Evolutionary conservation across 2,329 filamentous ascomycete genomes (phyloP), one percentile per base, ranked within the genome.

Genomic region (Neospermospora avenae): DNA sequence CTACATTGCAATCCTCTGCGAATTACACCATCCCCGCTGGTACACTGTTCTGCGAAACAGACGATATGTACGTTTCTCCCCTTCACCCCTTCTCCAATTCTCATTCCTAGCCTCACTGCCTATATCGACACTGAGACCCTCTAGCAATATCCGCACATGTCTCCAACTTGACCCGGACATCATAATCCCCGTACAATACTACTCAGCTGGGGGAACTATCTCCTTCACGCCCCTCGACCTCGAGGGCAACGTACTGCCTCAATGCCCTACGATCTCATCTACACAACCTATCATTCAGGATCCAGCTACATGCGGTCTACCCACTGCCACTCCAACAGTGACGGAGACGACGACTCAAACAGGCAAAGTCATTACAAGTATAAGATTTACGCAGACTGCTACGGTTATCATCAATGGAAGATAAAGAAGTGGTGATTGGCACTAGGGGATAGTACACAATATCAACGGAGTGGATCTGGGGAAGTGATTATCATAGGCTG

Each of bases 101-200:
- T 16, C 22, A 25, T 18, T 8, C 14, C 35, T 4, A 39, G 16
- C 10, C n/a, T 10, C 28, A 31, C 28, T 6, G 1, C 8, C 4
- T 11, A 7, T 6, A 22, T 6, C 37, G 10, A 5, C 24, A 53
- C 49, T 24, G 37, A 52, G 2, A 20, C 18, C 28, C 20, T 13
- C 3, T 16, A 54, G 51, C 13, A 41, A 41, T 10, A 54, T 54
- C 11, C 51, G 51, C 51, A 57, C 54, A n/a, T 57, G 54, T 16
- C 31, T 57, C 2, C 54, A 57, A 31, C 37, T 57, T 8, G 44
- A 57, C n/a, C 54, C 54, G 1, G 46, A 57, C 28, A 57, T 57
- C 44, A 13, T 10, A 1, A 39, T 57, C 18, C 54, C 54, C 3
- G 54, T 49, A 10, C 31, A 48, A 18, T 41, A 24, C 41, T 54